Evolutionary conservation across 768 basidiomycete species (phyloP), one percentile per base, ranked within the genome.

Genomic region (Hortiboletus flavorubellus): DNA sequence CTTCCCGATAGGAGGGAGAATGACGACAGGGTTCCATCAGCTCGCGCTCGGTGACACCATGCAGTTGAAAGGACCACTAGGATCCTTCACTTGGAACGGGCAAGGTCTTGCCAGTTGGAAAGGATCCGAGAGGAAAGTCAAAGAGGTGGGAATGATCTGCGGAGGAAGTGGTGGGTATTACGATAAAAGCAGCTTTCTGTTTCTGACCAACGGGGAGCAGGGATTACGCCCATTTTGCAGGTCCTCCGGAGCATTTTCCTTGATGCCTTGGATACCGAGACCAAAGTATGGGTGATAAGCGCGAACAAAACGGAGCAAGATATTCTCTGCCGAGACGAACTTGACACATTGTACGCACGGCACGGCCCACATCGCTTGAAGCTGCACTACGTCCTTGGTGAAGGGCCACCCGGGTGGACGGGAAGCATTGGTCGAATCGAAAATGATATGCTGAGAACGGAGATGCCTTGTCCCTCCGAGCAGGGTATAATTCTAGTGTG

Each of bases 31-130:
- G 2, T 77, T 78, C 63, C 58, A 75, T 46, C 74, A 79, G 58
- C 75, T 86, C 2, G 61, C 51, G 5, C 56, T 82, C 5, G 82
- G 77, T 3, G 82, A 85, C 50, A 59, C 38, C 4, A 67, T 85
- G 9, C 82, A 85, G 54, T 56, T 85, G 47, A 85, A 84, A 61
- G 84, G 84, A 0, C 84, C 84, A 0, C 64, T 84, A 8, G 84
- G 84, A 0, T 75, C 77, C 7, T 85, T 85, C 61, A 63, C 74
- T 21, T 85, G 80, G 79, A 61, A 72, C 4, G 80, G 81, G 1
- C 47, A 66, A 11, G 77, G 78, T 0, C 51, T 65, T 9, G 75
- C 74, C 12, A 58, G 55, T 26, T 71, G 77, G 69, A 68, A 72
- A 41, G 77, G 77, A 0, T 53, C 66, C 2, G 60, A 72, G 48